Base-by-base conservation (phyloP, 345 rosid genomes). In the Orychophragmus violaceus region DNA sequence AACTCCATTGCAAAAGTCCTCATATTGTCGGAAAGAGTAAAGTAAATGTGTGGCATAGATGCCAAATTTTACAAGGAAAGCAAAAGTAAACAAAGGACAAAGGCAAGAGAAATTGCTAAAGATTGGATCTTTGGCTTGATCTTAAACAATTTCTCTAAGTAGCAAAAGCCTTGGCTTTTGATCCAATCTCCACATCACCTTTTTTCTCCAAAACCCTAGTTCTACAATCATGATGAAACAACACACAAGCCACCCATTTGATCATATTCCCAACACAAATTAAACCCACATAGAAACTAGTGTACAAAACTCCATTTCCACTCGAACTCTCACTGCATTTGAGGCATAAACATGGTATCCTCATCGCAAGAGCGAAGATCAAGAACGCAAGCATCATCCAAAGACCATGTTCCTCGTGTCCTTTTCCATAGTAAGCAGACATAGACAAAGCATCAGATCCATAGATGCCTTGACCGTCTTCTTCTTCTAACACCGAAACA, bases 161-260 rank as follows among this genome's bases (percentile, higher is more conserved):
- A 49, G 17, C 9, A 49, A 22, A 23, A 48, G 53, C 29, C 16
- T 49, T 49, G 23, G 28, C 53, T 39, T 70, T 70, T 28, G 69
- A 42, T 49, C 68, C 76, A 16, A 72, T 60, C 48, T 79, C 81
- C 37, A 58, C 69, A 21, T 80, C 84, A 9, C 59, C 52, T 13
- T 66, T 76, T 62, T 67, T 70, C 59, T 54, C 67, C 30, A 75
- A 28, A 50, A 68, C 32, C 53, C 50, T 45, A 17, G 39, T 50
- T 70, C 64, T 74, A 69, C 78, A 77, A 17, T 80, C 73, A n/a
- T 61, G 54, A 67, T 78, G 79, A 59, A 68, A 71, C 2, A 86
- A 57, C 23, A 77, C 67, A 67, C 66, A 75, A 22, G 74, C 81
- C 41, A 78, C 70, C 88, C 82, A 83, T 55, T 82, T 83, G 14